Conservation (phyloP, 2,329 filamentous ascomycete species). For the Fusarium sp. region DNA sequence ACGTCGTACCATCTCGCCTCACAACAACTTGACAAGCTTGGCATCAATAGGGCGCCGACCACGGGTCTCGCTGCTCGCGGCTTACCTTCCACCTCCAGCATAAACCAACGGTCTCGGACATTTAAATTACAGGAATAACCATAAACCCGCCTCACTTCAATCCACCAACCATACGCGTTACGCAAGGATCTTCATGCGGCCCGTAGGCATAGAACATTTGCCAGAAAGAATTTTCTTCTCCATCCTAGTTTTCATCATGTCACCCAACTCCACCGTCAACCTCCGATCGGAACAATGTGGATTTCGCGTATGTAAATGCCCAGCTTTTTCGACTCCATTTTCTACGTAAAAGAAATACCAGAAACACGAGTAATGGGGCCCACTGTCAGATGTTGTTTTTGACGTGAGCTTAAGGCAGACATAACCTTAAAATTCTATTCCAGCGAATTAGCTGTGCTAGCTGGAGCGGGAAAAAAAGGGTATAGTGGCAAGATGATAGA, state of each 20-base stretch:
- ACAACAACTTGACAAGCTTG: background rate
- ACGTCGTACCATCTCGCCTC: background rate
- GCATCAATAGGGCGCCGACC: background rate
- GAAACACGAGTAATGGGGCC: constrained; percentile 9
- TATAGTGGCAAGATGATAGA: no score
- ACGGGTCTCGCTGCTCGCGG: background rate
- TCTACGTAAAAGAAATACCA: constrained; percentile 38
- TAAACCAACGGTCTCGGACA: background rate
- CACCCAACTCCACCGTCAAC: constrained; percentile 13
- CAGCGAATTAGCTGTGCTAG: no score
- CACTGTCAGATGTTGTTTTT: background rate
- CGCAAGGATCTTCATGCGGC: constrained; percentile 4
- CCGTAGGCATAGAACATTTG: constrained; percentile 2
- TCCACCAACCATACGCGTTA: background rate
- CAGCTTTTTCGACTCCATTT: constrained; percentile 30
- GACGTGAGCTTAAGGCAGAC: background rate
- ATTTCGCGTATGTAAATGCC: constrained; percentile 24
- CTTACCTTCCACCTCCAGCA: background rate
- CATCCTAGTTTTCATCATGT: constrained; percentile 24
- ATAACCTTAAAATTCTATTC: no score
- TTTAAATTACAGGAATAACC: background rate
- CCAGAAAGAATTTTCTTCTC: constrained; percentile 4
- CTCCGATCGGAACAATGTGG: constrained; percentile 21
- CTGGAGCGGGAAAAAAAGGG: no score
- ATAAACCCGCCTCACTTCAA: background rate